Evolutionary conservation across 441 rosid genomes (phyloP).

Genomic region (Gossypium schwendimanii): DNA sequence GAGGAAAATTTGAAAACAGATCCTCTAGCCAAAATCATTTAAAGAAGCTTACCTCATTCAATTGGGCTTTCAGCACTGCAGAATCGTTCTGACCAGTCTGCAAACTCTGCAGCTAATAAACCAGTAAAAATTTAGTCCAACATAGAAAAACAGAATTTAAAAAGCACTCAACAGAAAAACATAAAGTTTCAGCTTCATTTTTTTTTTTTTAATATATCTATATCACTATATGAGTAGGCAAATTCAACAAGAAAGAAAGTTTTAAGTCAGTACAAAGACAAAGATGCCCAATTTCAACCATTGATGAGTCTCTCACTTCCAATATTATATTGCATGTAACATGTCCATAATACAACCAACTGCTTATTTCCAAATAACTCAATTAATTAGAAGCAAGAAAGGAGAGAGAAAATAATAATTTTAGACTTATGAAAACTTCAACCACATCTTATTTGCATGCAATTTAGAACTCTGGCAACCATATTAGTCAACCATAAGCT

Average conservation of each 20-base stretch:
- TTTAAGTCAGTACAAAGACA: neutral
- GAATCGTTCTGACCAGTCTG: slow-evolving; percentile 29
- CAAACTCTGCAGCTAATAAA: slow-evolving; percentile 26
- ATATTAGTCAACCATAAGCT: neutral
- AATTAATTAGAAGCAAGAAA: neutral
- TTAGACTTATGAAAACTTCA: neutral
- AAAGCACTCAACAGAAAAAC: neutral
- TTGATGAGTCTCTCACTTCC: neutral
- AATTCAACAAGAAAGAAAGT: neutral
- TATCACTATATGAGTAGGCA: no score
- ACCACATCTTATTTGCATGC: neutral
- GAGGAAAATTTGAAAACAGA: slow-evolving; percentile 25
- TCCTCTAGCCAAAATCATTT: slow-evolving; percentile 30
- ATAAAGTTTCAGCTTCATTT: neutral
- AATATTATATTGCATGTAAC: neutral
- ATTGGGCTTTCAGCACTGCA: slow-evolving; percentile 51
- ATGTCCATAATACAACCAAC: neutral
- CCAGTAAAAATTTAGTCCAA: slow-evolving; percentile 1
- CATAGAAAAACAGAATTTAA: neutral
- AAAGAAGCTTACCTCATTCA: slow-evolving; percentile 54
- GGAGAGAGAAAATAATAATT: neutral
- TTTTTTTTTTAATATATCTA: neutral
- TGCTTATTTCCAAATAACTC: neutral
- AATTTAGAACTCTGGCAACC: neutral
- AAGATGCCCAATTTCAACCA: neutral